Evolutionary conservation across 352 stramenopile species (phyloP), one percentile per base, ranked within the genome.

Genomic region (Globisporangium viniferum): DNA sequence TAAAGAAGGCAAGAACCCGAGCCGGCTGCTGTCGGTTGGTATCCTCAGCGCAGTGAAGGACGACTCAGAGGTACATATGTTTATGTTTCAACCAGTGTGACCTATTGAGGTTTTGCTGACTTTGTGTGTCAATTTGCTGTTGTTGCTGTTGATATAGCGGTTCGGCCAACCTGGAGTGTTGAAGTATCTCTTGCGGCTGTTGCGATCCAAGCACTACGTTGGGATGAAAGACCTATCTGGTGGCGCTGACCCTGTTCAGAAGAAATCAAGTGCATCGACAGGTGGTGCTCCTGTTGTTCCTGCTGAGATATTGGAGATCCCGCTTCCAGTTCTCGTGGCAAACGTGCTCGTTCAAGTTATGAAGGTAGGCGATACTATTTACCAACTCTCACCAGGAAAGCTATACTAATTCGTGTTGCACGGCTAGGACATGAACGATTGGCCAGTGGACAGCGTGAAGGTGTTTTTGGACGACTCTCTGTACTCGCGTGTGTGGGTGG

Each of bases 401-500:
- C 12, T 20, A 14, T 20, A 48, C 39, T 48, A 48, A 48, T 18
- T 20, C 14, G 4, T 48, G 39, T 48, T 48, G 39, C n/a, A 35
- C 49, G 5, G 58, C 1, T 63, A 91, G 81, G 70, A 86, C 55
- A 64, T 54, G 20, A 62, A 80, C 14, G 76, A 80, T 6, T 94
- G 86, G 86, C 84, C 86, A 18, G 74, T 91, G 27, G 88, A 96
- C 68, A 94, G 83, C 61, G 79, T 94, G 36, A 96, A 94, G 68
- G 88, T 96, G 20, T 96, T 94, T 73, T 68, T 96, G 3, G 87
- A 94, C 49, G 88, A 96, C 71, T 92, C 88, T 5, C 73, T 96
- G 12, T 86, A 86, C 66, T 78, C 82, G n/a, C 80, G 88, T 54
- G 73, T 89, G 15, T 96, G 88, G 88, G 88, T 96, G 0, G 87